Conservation (phyloP, 768 basidiomycete genomes). For the Sistotremastrum niveocremeum region DNA sequence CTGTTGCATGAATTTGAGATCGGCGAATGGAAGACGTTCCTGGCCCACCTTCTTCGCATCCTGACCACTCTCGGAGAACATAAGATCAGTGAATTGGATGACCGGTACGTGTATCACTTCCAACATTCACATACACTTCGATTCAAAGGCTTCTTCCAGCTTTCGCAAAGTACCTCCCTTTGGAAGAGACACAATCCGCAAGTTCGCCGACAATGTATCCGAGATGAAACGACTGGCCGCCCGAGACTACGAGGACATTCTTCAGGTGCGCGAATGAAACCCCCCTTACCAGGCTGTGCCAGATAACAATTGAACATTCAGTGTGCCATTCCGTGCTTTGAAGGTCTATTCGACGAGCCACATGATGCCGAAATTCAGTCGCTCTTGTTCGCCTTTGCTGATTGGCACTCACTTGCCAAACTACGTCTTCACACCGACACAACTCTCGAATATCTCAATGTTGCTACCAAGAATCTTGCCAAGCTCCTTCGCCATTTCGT, state of each 20-base stretch:
- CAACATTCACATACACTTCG: too few relatives aligned
- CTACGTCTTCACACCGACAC: slow-evolving; percentile 24
- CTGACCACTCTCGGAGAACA: slow-evolving; percentile 12
- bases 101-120: too few relatives aligned
- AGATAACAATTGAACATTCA: too few relatives aligned
- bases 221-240: slow-evolving; percentile 24
- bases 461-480: slow-evolving; percentile 16
- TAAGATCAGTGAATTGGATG: too few relatives aligned
- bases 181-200: slow-evolving; percentile 20
- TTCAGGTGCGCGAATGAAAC: too few relatives aligned
- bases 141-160: slow-evolving; percentile 12
- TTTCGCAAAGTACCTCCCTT: slow-evolving; percentile 20
- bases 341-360: slow-evolving; percentile 11
- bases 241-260: slow-evolving; percentile 28
- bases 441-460: slow-evolving; percentile 16
- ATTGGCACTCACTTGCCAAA: slow-evolving; percentile 29
- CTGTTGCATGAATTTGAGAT: slow-evolving; percentile 30
- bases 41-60: slow-evolving; percentile 24
- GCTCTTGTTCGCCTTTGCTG: slow-evolving; percentile 20
- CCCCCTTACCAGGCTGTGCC: too few relatives aligned
- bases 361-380: slow-evolving; percentile 15
- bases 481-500: slow-evolving; percentile 19
- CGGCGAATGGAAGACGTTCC: slow-evolving; percentile 23
- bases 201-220: slow-evolving; percentile 21
- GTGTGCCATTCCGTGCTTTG: slow-evolving; percentile 14